Conservation (phyloP, 2,329 filamentous ascomycete species). For the Penicillium psychrosexuale region DNA sequence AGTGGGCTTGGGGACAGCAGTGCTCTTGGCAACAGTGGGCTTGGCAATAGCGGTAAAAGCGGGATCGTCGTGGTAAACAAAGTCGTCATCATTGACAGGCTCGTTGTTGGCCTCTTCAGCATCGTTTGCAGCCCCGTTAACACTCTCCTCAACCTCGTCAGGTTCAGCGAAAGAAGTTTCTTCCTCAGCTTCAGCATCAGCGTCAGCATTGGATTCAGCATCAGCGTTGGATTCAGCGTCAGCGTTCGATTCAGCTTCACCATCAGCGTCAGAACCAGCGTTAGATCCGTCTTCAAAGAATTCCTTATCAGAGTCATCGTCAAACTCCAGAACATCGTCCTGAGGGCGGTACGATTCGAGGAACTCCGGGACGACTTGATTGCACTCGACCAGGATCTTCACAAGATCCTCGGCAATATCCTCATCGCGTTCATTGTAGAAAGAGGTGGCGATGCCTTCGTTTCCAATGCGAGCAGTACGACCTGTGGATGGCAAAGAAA, state of each 20-base stretch:
- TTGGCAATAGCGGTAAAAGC: not conserved
- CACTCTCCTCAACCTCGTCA: not conserved
- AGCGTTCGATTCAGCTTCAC: not conserved
- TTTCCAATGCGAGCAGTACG: slow-evolving; percentile 94
- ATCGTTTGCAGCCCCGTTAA: not conserved
- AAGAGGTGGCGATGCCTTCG: slow-evolving; percentile 78
- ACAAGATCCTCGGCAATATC: slow-evolving; percentile 70
- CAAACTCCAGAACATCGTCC: slow-evolving; percentile 45
- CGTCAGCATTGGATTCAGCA: not conserved
- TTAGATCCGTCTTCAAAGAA: slow-evolving; percentile 15
- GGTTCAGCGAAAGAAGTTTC: not conserved
- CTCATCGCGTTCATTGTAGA: slow-evolving; percentile 77
- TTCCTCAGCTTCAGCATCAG: not conserved
- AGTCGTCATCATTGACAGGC: not conserved
- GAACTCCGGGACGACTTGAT: slow-evolving; percentile 79
- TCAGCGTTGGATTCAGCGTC: not conserved
- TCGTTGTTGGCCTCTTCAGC: not conserved
- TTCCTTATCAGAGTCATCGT: slow-evolving; percentile 54
- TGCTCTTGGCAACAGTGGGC: not conserved
- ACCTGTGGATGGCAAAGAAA: slow-evolving; percentile 48
- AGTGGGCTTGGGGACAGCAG: not conserved
- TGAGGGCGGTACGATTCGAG: slow-evolving; percentile 57
- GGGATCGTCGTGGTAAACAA: not conserved
- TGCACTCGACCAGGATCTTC: slow-evolving; percentile 75
- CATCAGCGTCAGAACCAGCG: not conserved